Base-by-base conservation (phyloP, 495 filamentous ascomycete genomes). In the Oidiodendron maius region DNA sequence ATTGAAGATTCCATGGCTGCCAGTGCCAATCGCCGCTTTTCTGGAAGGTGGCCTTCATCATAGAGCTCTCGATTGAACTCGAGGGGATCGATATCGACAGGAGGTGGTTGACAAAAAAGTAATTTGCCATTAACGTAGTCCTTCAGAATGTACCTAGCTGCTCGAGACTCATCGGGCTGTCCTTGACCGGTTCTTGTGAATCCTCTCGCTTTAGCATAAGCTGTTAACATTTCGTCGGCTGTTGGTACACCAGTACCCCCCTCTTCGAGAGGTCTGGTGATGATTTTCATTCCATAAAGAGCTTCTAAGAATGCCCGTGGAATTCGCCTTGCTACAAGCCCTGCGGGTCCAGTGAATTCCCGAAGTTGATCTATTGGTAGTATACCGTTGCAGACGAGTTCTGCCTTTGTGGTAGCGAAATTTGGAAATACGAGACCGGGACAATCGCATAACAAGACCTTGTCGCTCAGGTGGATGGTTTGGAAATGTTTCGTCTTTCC, bases 401-500 rank as follows among this genome's bases (percentile, higher is more conserved):
- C 94, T 21, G 87, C 94, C 67, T 96, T 97, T 22, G 90, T 97
- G 38, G 84, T 88, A 39, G 94, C 91, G 58, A 97, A 99, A 66
- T 97, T 96, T 49, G 94, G 91, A 68, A 99, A 97, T 1, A 99
- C 94, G 17, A 99, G 82, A 78, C 94, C 94, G 23, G 94, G 94
- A 59, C 94, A 99, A 81, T 99, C 94, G 70, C 94, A 97, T 17
- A 99, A 76, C 55, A 96, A 78, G 53, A 97, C 87, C 52, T 82
- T 76, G 13, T 90, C 83, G 52, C 86, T 90, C 40, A 97, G 76
- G 64, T 95, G 91, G 54, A 99, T 89, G 15, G 94, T 99, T 64
- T 99, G 94, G 71, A 99, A 99, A 60, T 99, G 94, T 70, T 99
- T 99, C 9, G 94, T 99, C 67, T 97, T 99, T 48, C 94, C 94